Conservation (phyloP, 768 basidiomycete species). For the Pholiota conissans region DNA sequence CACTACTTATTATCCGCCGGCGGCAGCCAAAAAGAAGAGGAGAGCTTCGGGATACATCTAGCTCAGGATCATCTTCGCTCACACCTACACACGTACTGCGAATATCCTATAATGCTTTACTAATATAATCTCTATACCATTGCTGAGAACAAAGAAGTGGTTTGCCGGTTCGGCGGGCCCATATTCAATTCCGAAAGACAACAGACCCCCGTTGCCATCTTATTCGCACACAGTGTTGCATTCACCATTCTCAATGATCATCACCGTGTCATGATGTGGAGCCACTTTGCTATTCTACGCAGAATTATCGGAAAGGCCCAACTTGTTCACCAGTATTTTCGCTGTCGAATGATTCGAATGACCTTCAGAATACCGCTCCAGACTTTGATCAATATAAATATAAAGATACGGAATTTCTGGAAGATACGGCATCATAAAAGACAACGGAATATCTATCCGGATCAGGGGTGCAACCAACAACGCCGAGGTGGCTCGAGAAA, state of each 20-base stretch:
- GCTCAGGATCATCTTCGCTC: background rate
- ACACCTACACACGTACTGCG: background rate
- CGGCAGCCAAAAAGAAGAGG: background rate
- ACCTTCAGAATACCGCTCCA: too few species aligned
- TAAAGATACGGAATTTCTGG: background rate
- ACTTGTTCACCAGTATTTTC: too few species aligned
- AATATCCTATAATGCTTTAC: background rate
- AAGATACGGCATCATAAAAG: background rate
- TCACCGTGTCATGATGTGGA: too few species aligned
- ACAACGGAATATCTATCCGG: background rate
- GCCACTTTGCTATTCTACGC: too few species aligned
- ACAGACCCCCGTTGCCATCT: too few species aligned
- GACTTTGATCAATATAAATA: background rate
- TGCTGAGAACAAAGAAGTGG: too few species aligned
- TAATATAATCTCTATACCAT: background rate
- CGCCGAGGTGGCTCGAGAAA: background rate
- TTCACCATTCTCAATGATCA: too few species aligned
- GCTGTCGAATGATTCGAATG: too few species aligned
- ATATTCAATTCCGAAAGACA: too few species aligned
- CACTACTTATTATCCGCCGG: background rate
- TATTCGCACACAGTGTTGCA: too few species aligned
- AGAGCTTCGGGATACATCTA: background rate
- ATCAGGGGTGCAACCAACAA: background rate
- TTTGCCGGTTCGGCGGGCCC: too few species aligned
- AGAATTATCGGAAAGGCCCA: too few species aligned